phyloP scores from a whole-genome alignment of 75 land plant species.

The Ceratopteris richardii region DNA sequence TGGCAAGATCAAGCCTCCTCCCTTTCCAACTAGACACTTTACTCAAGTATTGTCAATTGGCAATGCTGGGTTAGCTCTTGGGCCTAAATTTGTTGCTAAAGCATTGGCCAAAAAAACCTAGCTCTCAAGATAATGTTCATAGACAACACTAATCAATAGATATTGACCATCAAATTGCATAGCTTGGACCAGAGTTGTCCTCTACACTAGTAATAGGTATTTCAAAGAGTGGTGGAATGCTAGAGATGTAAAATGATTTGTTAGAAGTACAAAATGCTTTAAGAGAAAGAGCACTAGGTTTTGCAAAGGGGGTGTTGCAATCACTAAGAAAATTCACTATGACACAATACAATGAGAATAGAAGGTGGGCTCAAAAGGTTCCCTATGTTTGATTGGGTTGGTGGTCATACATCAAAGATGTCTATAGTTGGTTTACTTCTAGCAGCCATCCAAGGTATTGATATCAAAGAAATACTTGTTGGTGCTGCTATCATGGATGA shows the following conservation, averaged over 20 bases:
- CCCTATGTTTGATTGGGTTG: conserved; percentile 99
- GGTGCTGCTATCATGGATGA: conserved; percentile 96
- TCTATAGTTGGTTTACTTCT: conserved; percentile 95
- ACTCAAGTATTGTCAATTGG: conserved; percentile 86
- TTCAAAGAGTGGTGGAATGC: conserved; percentile 99
- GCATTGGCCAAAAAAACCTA: conserved; percentile 94
- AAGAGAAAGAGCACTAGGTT: conserved; percentile 77
- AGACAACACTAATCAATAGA: conserved; percentile 97
- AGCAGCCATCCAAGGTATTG: conserved; percentile 94
- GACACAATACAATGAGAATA: conserved; percentile 84
- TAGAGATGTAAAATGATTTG: conserved; percentile 91
- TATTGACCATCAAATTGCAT: conserved; percentile 98
- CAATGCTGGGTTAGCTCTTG: conserved; percentile 92
- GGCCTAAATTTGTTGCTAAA: conserved; percentile 96
- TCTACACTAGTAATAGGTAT: conserved; percentile 86
- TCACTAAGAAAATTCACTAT: conserved; percentile 83
- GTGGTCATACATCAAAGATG: conserved; percentile 95
- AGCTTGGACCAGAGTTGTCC: conserved; percentile 79
- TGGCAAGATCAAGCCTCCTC: conserved; percentile 90
- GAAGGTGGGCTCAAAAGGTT: conserved; percentile 95
- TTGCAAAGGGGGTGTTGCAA: conserved; percentile 95
- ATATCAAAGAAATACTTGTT: conserved; percentile 77
- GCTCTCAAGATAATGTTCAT: conserved; percentile 96
- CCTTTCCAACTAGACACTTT: conserved; percentile 70
- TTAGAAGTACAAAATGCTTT: conserved; percentile 97